Evolutionary conservation across 1,139 yeast genomes (phyloP), one percentile per base, ranked within the genome.

Genomic region (Geotrichum candidum): DNA sequence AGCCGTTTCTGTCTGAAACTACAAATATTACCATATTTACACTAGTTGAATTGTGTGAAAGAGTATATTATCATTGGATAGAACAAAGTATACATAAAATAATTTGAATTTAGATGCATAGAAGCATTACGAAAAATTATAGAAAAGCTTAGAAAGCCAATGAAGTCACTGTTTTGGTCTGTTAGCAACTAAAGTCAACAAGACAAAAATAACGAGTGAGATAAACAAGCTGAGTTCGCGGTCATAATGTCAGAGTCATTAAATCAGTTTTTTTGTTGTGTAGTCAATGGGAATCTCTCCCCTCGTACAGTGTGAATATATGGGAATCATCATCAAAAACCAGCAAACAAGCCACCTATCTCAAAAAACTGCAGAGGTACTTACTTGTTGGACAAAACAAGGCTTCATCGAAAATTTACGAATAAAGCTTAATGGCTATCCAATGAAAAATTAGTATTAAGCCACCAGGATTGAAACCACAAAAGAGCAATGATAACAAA

Each of bases 221-320:
- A 41, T 41, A 41, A 41, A 41, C 41, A 35, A 15, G 18, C 15
- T 22, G 22, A 41, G 46, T 41, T 41, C 15, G 46, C 3, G 46
- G n/a, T 41, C n/a, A 13, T 15, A 41, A 15, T 41, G 46, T 62
- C 64, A 62, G 64, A 62, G 61, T 62, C 64, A 62, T 62, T 62
- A 62, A 62, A 62, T 62, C 64, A 62, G 64, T 62, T 53, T 55
- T 62, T 56, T 56, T 27, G 60, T 62, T 51, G 48, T 18, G 64
- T 62, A 62, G 59, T 62, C 64, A 60, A 23, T 27, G 62, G 58
- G 56, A 23, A 48, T 60, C 57, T 60, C 53, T 53, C 63, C 62
- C 60, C 62, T 62, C 64, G 57, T 62, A 62, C 64, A 62, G 64
- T 62, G 64, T 62, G 64, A 62, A 62, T 62, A 61, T 59, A 57